Conservation (phyloP, 257 asterid species). For the Salvia rosmarinus region DNA sequence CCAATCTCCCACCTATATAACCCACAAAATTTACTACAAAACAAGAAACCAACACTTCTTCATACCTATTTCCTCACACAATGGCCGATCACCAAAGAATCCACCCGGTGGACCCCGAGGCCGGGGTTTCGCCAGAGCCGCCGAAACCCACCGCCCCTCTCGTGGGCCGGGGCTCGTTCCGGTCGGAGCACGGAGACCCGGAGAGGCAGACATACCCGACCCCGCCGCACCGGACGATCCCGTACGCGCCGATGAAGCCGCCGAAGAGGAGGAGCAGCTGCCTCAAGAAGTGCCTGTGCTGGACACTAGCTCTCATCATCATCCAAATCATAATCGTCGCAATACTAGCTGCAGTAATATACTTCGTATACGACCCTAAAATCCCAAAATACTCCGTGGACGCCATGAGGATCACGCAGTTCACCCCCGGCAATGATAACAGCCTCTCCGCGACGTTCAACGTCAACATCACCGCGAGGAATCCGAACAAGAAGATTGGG, state of each 20-base stretch:
- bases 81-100: conserved; percentile 84
- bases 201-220: too few species aligned
- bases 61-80: not conserved
- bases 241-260: conserved; percentile 46
- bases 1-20: conserved; percentile 39
- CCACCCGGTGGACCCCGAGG: conserved; percentile 70
- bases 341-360: conserved; percentile 61
- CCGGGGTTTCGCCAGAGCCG: conserved; percentile 14
- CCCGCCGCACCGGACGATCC: conserved; percentile 44
- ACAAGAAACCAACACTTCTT: not conserved
- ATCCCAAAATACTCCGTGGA: conserved; percentile 76
- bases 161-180: conserved; percentile 52
- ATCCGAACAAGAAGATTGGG: conserved; percentile 87
- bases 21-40: conserved; percentile 25
- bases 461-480: conserved; percentile 72
- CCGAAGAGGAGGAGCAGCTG: conserved; percentile 61
- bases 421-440: conserved; percentile 55
- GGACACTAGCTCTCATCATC: conserved; percentile 56
- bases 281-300: conserved; percentile 67
- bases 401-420: conserved; percentile 63
- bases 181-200: conserved; percentile 86
- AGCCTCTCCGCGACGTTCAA: conserved; percentile 64
- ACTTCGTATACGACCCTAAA: conserved; percentile 74
- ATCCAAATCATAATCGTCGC: conserved; percentile 50
- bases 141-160: conserved; percentile 68